A percentile compares a stretch with the other conserved stretches of the same genome.
Conservation (phyloP, 345 rosid species). For the Xanthoceras sorbifolium region DNA sequence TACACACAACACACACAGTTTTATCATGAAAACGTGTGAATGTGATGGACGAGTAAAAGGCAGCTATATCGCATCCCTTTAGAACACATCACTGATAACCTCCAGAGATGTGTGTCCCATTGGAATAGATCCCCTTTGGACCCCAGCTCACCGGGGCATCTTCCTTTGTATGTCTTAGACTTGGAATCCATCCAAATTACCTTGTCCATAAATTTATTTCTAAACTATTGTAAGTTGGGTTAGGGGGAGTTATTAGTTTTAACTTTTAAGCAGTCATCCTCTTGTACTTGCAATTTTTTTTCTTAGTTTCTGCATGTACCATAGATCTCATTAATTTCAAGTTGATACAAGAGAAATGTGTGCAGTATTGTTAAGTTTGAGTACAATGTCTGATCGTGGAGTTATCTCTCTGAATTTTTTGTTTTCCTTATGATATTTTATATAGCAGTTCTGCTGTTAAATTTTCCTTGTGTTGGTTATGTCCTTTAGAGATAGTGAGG, state of each 20-base stretch:
- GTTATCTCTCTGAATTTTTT: background rate
- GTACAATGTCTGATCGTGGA: background rate
- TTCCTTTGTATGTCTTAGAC: background rate
- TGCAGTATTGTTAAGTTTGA: slow-evolving; percentile 18
- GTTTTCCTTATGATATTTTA: background rate
- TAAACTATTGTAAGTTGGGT: background rate
- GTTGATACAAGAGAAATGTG: background rate
- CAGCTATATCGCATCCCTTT: background rate
- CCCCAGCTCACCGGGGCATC: background rate
- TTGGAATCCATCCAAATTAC: background rate
- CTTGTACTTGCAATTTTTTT: background rate
- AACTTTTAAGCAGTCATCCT: background rate
- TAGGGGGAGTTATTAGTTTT: background rate
- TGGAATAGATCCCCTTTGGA: background rate
- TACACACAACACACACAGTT: background rate
- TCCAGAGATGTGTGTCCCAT: background rate
- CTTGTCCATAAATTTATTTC: background rate
- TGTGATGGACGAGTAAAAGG: background rate
- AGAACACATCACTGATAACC: background rate
- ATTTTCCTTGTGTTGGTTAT: slow-evolving; percentile 8
- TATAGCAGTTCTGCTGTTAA: slow-evolving; percentile 6
- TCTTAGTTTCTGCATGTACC: background rate
- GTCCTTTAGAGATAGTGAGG: background rate
- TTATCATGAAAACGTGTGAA: background rate
- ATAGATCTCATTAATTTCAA: background rate